Conservation (phyloP, 495 filamentous ascomycete species). For the Elasticomyces elasticus region DNA sequence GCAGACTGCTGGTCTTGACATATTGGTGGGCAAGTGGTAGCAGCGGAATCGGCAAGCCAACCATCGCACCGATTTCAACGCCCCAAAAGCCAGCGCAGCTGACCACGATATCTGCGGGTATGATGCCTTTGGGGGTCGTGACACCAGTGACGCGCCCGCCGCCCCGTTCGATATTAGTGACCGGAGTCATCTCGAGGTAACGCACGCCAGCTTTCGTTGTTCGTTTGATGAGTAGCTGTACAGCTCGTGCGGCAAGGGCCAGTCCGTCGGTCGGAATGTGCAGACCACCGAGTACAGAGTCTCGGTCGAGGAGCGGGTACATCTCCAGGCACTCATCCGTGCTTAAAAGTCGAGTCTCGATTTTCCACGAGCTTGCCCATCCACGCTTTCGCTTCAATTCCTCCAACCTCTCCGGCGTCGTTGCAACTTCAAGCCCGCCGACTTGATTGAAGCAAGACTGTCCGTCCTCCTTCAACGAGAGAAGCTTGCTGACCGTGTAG, state of each 20-base stretch:
- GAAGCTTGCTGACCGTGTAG: constrained; percentile 42
- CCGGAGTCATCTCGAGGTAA: constrained; percentile 38
- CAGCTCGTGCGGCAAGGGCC: constrained; percentile 41
- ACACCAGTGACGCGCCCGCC: constrained; percentile 38
- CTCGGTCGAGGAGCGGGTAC: constrained; percentile 38
- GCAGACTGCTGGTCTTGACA: constrained; percentile 39
- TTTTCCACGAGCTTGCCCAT: constrained; percentile 40
- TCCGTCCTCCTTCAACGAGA: constrained; percentile 26
- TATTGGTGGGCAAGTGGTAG: constrained; percentile 45
- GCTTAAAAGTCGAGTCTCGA: constrained; percentile 36
- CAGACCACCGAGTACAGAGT: constrained; percentile 39
- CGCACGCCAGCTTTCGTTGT: constrained; percentile 39
- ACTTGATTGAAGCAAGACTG: constrained; percentile 41
- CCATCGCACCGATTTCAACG: constrained; percentile 43
- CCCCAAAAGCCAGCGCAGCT: constrained; percentile 49
- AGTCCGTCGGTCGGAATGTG: constrained; percentile 44
- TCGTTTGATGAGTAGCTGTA: constrained; percentile 40
- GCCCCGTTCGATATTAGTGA: constrained; percentile 36
- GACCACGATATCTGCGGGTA: constrained; percentile 41
- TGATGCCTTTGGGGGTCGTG: constrained; percentile 30
- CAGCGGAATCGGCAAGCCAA: constrained; percentile 39
- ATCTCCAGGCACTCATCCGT: constrained; percentile 36
- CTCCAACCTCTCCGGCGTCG: constrained; percentile 39
- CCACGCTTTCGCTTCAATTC: constrained; percentile 45
- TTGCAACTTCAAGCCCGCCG: constrained; percentile 43